phyloP scores from a whole-genome alignment of 202 grass and related monocot species.

The Alloteropsis angusta region DNA sequence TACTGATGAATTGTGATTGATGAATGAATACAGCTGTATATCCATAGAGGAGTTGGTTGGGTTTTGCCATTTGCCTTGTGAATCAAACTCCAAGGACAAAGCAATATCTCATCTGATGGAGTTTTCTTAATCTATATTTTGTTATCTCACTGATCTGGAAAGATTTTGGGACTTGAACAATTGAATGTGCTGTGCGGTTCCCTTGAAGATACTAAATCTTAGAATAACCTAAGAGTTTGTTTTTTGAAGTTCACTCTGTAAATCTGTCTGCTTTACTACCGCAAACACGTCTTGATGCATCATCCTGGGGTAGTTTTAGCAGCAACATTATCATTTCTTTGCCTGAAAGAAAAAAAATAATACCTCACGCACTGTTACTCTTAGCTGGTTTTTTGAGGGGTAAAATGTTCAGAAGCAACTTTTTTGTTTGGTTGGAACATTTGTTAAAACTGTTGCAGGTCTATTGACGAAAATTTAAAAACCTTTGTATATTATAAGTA shows the following conservation, averaged over 20 bases:
- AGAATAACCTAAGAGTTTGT: not conserved
- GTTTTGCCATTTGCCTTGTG: not conserved
- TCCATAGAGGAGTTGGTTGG: not conserved
- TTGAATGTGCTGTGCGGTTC: not conserved
- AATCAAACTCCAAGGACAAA: not conserved
- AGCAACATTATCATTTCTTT: not conserved
- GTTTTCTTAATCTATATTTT: not conserved
- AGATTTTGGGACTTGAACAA: not conserved
- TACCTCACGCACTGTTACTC: not conserved
- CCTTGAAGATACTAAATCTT: not conserved
- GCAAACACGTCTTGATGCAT: not conserved
- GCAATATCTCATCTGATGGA: not conserved
- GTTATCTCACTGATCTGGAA: not conserved
- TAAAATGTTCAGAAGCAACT: not conserved
- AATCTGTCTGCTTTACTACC: not conserved
- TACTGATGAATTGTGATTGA: not conserved
- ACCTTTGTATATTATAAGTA: not conserved
- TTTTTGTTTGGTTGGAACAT: not conserved
- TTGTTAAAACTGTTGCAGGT: not conserved
- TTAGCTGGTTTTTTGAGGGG: not conserved
- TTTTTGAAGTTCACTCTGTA: not conserved
- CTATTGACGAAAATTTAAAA: not conserved
- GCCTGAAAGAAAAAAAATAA: too few species aligned
- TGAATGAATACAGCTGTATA: conserved; percentile 17
- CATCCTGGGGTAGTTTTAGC: not conserved